Percentiles rank a stretch among this genome's conserved stretches.
Evolutionary conservation across 805 yeast species (phyloP).

Genomic region (Teunomyces aglyptinius): DNA sequence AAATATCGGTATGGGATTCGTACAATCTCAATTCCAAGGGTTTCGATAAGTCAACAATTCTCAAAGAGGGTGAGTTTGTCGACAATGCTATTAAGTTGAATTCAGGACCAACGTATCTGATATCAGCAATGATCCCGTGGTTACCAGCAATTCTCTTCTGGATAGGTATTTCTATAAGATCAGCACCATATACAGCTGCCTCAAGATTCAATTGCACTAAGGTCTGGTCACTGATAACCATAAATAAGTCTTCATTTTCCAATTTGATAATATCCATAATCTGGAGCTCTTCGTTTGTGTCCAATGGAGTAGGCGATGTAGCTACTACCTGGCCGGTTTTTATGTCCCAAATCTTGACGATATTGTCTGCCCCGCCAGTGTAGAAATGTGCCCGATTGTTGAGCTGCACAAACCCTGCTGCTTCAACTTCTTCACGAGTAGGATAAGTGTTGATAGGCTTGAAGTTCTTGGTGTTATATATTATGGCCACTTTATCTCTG

Average conservation of each 20-base stretch:
- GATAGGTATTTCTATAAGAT: slow-evolving; percentile 34
- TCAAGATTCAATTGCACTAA: slow-evolving; percentile 47
- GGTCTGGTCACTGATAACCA: slow-evolving; percentile 84
- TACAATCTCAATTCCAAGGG: slow-evolving; percentile 62
- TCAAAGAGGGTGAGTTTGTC: slow-evolving; percentile 86
- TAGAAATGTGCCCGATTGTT: slow-evolving; percentile 40
- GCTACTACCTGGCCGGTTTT: slow-evolving; percentile 47
- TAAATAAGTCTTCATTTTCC: slow-evolving; percentile 37
- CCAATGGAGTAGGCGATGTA: slow-evolving; percentile 46
- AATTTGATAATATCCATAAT: slow-evolving; percentile 56
- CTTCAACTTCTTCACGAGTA: slow-evolving; percentile 68
- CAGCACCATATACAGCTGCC: slow-evolving; percentile 8
- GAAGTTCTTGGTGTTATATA: slow-evolving; percentile 50
- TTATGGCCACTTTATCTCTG: slow-evolving; percentile 73
- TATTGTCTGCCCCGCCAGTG: slow-evolving; percentile 78
- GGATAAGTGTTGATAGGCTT: slow-evolving; percentile 66
- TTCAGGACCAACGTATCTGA: slow-evolving; percentile 70
- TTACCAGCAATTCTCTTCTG: slow-evolving; percentile 76
- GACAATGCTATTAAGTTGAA: slow-evolving; percentile 70
- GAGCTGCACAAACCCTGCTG: slow-evolving; percentile 55
- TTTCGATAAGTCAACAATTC: slow-evolving; percentile 64
- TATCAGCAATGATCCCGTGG: slow-evolving; percentile 93
- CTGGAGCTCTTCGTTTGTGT: slow-evolving; percentile 69
- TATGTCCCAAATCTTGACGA: slow-evolving; percentile 64
- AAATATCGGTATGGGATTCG: slow-evolving; percentile 83